Evolutionary conservation across 2,329 filamentous ascomycete species (phyloP).

Genomic region (Chaetomiaceae sp.): DNA sequence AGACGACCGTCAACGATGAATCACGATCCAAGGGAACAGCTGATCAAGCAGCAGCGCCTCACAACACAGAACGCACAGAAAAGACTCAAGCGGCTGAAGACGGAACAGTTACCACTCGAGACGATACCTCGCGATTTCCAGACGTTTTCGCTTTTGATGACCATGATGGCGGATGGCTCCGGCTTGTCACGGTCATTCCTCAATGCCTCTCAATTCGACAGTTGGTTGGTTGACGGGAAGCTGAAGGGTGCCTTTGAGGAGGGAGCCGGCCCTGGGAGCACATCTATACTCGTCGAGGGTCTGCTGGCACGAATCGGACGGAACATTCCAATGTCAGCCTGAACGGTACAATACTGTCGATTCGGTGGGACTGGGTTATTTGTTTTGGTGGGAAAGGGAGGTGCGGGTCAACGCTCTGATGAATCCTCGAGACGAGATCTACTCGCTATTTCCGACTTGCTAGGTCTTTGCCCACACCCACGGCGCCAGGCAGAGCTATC

Average conservation of each 20-base stretch:
- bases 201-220: conserved; percentile 6
- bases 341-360: background rate
- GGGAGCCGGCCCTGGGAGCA: background rate
- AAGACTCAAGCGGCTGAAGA: conserved; percentile 22
- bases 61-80: conserved; percentile 15
- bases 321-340: background rate
- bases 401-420: too few species aligned
- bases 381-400: too few species aligned
- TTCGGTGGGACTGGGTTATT: too few species aligned
- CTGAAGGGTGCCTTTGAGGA: conserved; percentile 4
- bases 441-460: too few species aligned
- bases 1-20: too few species aligned
- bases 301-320: conserved; percentile 1
- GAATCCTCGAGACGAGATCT: too few species aligned
- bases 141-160: conserved; percentile 18
- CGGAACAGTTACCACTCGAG: conserved; percentile 27
- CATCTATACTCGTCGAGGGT: conserved; percentile 2
- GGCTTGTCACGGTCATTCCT: conserved; percentile 4
- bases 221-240: conserved; percentile 15
- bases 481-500: too few species aligned
- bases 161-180: conserved; percentile 1
- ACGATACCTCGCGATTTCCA: conserved; percentile 14
- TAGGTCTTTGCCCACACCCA: too few species aligned
- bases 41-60: conserved; percentile 23
- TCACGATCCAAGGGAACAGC: conserved; percentile 17